Base-by-base conservation (phyloP, 164 flowering plant genomes). In the Brasenia schreberi region DNA sequence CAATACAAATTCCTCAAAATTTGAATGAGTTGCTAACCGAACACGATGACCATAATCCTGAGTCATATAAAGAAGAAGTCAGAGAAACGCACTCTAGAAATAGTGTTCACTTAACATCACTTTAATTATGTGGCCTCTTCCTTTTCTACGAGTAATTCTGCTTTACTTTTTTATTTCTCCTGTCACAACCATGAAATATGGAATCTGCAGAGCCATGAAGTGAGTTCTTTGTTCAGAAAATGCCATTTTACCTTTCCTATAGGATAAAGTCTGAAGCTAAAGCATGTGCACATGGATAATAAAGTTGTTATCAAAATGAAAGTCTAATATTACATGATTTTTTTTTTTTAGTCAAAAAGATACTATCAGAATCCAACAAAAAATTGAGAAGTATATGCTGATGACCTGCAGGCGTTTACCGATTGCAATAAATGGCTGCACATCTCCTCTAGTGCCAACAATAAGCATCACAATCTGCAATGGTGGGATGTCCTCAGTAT, bases 41-140 rank as follows among this genome's bases (percentile, higher is more conserved):
- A 95, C 99, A 60, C 99, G 92, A 81, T 95, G 99, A 10, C 99
- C 99, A 81, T 83, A 92, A 61, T 92, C 97, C 99, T 95, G 86
- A 88, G 82, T 45, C 12, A 12, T 45, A 45, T 45, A 7, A 45
- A 45, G 53, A 45, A 45, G 12, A 45, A 23, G 27, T 23, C 27
- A 23, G 27, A 23, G 27, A 11, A 56, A 2, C 59, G n/a, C 59
- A 56, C 12, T 56, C 59, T 56, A n/a, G 1, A 56, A 56, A 2
- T n/a, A 11, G n/a, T 56, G 12, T n/a, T 56, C 16, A 56, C 59
- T 11, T 56, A 56, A 56, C 59, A 56, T 56, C 59, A 23, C 27
- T 23, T 23, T 23, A 23, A 2, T 23, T 23, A 23, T 23, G 27
- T 23, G 27, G 27, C 27, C 27, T 23, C 2, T 23, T 23, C 27